phyloP scores from a whole-genome alignment of 257 asterid genomes.

The Capsicum pubescens region DNA sequence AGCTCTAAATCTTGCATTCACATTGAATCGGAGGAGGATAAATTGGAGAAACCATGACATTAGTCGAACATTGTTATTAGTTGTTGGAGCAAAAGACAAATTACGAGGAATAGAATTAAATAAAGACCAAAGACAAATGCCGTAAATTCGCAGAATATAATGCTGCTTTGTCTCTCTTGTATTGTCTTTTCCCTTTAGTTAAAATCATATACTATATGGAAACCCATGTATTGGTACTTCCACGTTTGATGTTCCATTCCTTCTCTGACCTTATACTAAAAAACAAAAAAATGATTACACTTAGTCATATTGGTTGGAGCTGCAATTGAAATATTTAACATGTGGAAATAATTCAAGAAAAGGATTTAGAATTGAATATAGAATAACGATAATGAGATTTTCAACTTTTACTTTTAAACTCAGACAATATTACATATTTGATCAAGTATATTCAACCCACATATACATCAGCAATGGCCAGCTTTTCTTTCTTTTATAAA shows the following conservation, averaged over 20 bases:
- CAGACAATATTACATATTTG: not conserved
- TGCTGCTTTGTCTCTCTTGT: not conserved
- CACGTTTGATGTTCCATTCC: not conserved
- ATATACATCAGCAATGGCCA: not conserved
- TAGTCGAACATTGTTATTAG: not conserved
- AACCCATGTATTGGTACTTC: not conserved
- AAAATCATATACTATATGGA: slow-evolving; percentile 7
- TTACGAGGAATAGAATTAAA: not conserved
- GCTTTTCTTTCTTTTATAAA: not conserved
- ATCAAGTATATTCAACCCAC: not conserved
- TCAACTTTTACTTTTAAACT: not conserved
- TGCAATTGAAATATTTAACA: not conserved
- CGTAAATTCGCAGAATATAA: slow-evolving; percentile 19
- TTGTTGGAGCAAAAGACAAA: not conserved
- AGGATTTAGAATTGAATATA: not conserved
- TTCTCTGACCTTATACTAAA: not conserved
- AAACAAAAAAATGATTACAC: not conserved
- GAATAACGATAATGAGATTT: no score
- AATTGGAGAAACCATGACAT: not conserved
- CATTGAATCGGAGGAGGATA: no score
- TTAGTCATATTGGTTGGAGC: not conserved
- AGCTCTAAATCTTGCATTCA: not conserved
- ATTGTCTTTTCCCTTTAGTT: not conserved
- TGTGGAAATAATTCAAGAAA: not conserved
- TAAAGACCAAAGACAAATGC: not conserved